Evolutionary conservation across 805 yeast species (phyloP).

Genomic region (Yarrowia porcina): DNA sequence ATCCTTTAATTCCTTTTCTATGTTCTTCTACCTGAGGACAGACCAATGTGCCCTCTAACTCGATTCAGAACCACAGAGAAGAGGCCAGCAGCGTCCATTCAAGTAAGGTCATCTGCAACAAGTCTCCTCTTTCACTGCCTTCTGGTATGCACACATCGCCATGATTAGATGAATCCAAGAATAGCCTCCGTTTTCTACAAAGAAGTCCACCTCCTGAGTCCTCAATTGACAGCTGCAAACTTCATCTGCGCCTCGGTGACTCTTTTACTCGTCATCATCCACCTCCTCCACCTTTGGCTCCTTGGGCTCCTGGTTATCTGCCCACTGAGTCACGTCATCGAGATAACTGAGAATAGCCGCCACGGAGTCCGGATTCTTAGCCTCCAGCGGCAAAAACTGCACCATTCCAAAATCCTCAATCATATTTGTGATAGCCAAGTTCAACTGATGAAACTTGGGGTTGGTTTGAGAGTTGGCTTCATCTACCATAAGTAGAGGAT

Average conservation of each 20-base stretch:
- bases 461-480: conserved; percentile 51
- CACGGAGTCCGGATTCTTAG: conserved; percentile 70
- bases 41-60: too few species aligned
- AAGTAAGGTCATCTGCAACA: too few species aligned
- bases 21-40: too few species aligned
- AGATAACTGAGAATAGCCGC: conserved; percentile 83
- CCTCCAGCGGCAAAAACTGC: conserved; percentile 86
- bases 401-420: conserved; percentile 99
- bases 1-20: too few species aligned
- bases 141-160: too few species aligned
- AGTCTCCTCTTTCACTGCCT: too few species aligned
- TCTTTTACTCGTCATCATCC: conserved; percentile 42
- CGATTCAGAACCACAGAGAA: too few species aligned
- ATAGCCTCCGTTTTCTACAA: too few species aligned
- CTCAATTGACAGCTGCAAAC: too few species aligned
- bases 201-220: too few species aligned
- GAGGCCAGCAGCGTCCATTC: too few species aligned
- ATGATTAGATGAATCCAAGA: too few species aligned
- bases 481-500: conserved; percentile 68
- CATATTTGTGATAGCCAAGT: conserved; percentile 77
- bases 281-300: conserved; percentile 76
- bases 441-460: conserved; percentile 66
- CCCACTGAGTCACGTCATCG: conserved; percentile 98
- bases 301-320: conserved; percentile 93
- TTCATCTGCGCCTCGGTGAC: background rate